phyloP scores from a whole-genome alignment of 805 yeast species.

The Metschnikowia drakensbergensis region DNA sequence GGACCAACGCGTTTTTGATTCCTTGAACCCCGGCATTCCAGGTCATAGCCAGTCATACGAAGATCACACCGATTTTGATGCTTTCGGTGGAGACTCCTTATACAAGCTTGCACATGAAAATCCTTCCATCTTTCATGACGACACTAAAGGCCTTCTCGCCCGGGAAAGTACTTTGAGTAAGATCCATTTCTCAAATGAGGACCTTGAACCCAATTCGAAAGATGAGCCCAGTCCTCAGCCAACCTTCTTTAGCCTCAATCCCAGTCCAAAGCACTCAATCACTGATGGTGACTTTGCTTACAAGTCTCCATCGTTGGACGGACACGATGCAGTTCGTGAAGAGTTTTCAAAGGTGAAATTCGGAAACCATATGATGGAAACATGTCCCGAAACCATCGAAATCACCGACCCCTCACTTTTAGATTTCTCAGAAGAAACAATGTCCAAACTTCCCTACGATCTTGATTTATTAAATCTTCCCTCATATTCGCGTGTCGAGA shows the following conservation, averaged over 20 bases:
- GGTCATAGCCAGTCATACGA: slow-evolving; percentile 5
- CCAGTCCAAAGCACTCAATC: slow-evolving; percentile 19
- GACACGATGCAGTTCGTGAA: slow-evolving; percentile 44
- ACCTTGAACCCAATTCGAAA: slow-evolving; percentile 17
- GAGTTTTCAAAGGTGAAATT: slow-evolving; percentile 52
- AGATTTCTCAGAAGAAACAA: slow-evolving; percentile 36
- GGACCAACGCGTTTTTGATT: slow-evolving; percentile 50
- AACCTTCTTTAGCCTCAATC: slow-evolving; percentile 16
- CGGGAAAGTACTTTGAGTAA: background rate
- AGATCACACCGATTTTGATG: slow-evolving; percentile 2
- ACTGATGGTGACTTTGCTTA: slow-evolving; percentile 10
- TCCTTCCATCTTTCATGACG: slow-evolving; percentile 3
- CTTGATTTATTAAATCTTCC: slow-evolving; percentile 64
- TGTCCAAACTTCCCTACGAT: slow-evolving; percentile 44
- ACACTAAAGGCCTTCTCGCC: slow-evolving; percentile 2
- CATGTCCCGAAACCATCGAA: slow-evolving; percentile 31
- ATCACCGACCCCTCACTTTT: slow-evolving; percentile 32
- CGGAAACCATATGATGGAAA: slow-evolving; percentile 42
- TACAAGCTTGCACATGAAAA: slow-evolving; percentile 5
- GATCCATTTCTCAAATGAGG: background rate
- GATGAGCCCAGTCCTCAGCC: slow-evolving; percentile 20
- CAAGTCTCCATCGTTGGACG: slow-evolving; percentile 18
- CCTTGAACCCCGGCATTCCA: slow-evolving; percentile 21
- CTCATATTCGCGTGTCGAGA: slow-evolving; percentile 83
- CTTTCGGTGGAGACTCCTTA: slow-evolving; percentile 7